Evolutionary conservation across 331 rosid genomes (phyloP).

Genomic region (Malus hybrid): DNA sequence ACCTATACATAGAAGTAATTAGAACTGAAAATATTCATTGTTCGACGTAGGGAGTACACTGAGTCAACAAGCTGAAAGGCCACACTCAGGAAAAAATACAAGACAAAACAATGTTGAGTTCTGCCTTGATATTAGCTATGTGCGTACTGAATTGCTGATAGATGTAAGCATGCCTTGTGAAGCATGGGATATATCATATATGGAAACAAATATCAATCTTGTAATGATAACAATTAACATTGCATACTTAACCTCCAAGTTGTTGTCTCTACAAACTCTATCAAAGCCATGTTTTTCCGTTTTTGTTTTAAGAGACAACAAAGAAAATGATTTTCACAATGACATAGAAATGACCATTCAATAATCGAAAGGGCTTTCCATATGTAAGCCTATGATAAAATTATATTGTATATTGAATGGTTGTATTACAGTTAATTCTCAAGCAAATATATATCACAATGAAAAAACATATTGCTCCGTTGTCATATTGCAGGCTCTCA

Average conservation of each 20-base stretch:
- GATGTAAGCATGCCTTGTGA: no score
- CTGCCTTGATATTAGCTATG: neutral
- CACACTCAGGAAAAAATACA: neutral
- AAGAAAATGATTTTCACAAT: neutral
- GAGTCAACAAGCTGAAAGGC: no score
- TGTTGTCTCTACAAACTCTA: neutral
- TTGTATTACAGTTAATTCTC: neutral
- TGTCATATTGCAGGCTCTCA: neutral
- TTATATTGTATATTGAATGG: neutral
- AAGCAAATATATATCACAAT: neutral
- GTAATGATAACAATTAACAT: neutral
- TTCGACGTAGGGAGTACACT: no score
- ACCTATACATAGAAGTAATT: slow-evolving; percentile 33
- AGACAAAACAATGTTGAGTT: neutral
- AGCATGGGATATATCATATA: no score
- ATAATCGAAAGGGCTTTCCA: neutral
- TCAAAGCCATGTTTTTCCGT: neutral
- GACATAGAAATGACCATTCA: neutral
- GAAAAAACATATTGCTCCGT: neutral
- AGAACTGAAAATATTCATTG: neutral
- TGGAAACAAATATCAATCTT: neutral
- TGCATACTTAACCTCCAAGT: slow-evolving; percentile 18
- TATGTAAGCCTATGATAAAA: no score
- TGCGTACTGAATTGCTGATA: neutral
- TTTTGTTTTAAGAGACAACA: neutral